Evolutionary conservation across 2,329 filamentous ascomycete genomes (phyloP).

Genomic region (Cadophora gregata): DNA sequence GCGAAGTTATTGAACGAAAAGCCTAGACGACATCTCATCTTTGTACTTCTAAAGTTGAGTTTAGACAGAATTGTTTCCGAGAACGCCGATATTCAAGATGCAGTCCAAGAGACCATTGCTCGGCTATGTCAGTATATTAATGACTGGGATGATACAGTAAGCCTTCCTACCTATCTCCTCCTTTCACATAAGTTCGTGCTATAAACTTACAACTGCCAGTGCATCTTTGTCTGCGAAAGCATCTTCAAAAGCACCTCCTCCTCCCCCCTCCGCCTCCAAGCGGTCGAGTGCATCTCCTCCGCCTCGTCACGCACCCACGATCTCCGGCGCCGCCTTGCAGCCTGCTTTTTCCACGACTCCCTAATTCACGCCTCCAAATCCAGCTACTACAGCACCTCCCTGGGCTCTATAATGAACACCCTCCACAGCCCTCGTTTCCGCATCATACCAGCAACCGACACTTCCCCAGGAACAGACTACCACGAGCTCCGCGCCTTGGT

Average conservation of each 20-base stretch:
- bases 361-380: constrained; percentile 49
- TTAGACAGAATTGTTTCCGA: constrained; percentile 58
- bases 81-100: constrained; percentile 49
- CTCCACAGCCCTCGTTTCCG: constrained; percentile 56
- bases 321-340: constrained; percentile 69
- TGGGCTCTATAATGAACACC: constrained; percentile 53
- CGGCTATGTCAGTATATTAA: constrained; percentile 51
- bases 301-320: constrained; percentile 58
- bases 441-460: constrained; percentile 34
- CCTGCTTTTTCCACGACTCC: constrained; percentile 65
- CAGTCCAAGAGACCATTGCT: constrained; percentile 52
- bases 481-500: constrained; percentile 68
- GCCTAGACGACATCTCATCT: constrained; percentile 47
- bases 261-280: constrained; percentile 59
- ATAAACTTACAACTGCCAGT: constrained; percentile 52
- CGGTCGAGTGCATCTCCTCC: constrained; percentile 64
- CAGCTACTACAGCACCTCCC: constrained; percentile 47
- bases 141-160: constrained; percentile 48
- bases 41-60: constrained; percentile 59
- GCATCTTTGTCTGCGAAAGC: constrained; percentile 53
- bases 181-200: constrained; percentile 8
- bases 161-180: constrained; percentile 25
- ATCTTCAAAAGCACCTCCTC: constrained; percentile 55
- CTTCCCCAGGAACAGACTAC: constrained; percentile 68
- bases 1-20: constrained; percentile 5